phyloP scores from a whole-genome alignment of 2,329 filamentous ascomycete genomes.

The Calonectria multiphialidica region DNA sequence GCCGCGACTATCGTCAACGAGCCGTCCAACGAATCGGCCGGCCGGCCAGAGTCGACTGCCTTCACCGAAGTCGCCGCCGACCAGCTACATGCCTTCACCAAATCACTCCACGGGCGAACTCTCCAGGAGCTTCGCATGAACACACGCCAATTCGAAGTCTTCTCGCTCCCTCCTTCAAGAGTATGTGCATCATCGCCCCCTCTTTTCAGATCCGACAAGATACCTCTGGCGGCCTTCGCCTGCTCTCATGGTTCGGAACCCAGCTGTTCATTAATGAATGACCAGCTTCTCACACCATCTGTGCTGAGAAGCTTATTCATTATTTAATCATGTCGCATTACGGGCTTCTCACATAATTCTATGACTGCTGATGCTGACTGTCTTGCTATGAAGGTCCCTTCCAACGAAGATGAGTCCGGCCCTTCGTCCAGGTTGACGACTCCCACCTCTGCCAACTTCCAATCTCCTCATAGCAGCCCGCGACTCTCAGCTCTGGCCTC shows the following conservation, averaged over 20 bases:
- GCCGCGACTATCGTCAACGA: slow-evolving; percentile 44
- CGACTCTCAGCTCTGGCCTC: slow-evolving; percentile 81
- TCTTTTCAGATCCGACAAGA: slow-evolving; percentile 20
- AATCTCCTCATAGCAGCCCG: slow-evolving; percentile 77
- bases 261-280: background rate
- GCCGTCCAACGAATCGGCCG: slow-evolving; percentile 35
- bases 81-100: slow-evolving; percentile 78
- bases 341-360: background rate
- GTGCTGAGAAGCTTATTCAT: slow-evolving; percentile 2
- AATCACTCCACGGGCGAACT: slow-evolving; percentile 78
- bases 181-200: slow-evolving; percentile 65
- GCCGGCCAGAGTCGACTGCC: slow-evolving; percentile 41
- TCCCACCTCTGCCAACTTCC: slow-evolving; percentile 72
- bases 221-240: slow-evolving; percentile 12
- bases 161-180: slow-evolving; percentile 87
- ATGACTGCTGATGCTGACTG: slow-evolving; percentile 43
- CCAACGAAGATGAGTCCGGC: slow-evolving; percentile 69
- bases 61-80: slow-evolving; percentile 64
- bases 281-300: background rate
- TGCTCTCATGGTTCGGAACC: background rate
- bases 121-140: slow-evolving; percentile 87
- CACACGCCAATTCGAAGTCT: slow-evolving; percentile 89
- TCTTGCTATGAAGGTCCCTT: slow-evolving; percentile 62
- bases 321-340: background rate
- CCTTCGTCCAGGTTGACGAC: slow-evolving; percentile 75